These are phyloP conservation scores for Mycosphaerella sp. DNA, from an alignment of 2,329 filamentous ascomycete species.

Conservation along the genomic window DNA sequence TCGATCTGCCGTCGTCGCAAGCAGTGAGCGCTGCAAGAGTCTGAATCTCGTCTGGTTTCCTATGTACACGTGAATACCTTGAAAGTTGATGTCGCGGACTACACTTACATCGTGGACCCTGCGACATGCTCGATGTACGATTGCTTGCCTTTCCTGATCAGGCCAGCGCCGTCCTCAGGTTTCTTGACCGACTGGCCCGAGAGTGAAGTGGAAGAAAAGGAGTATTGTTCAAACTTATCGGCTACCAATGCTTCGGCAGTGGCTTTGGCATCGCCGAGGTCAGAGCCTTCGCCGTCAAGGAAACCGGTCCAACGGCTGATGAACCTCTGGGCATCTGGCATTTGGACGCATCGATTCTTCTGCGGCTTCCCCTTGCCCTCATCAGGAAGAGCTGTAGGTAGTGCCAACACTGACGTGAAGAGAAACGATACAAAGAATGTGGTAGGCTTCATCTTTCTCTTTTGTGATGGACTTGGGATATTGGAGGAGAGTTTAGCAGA, in stretches of 20 bases:
- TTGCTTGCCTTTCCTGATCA: slow-evolving; percentile 7
- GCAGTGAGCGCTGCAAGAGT: slow-evolving; percentile 6
- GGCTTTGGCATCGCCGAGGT: slow-evolving; percentile 7
- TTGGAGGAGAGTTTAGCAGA: too few relatives aligned
- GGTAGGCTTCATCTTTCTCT: neutral
- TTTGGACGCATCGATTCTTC: slow-evolving; percentile 4
- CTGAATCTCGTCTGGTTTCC: neutral
- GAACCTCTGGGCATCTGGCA: slow-evolving; percentile 3
- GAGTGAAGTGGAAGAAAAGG: slow-evolving; percentile 1
- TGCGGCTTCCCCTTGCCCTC: neutral
- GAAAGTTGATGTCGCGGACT: neutral
- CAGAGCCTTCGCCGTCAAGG: neutral
- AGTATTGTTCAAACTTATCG: slow-evolving; percentile 8
- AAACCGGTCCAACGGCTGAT: slow-evolving; percentile 6
- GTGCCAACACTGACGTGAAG: neutral
- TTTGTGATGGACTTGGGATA: neutral
- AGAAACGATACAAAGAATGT: neutral
- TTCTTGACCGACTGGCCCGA: neutral
- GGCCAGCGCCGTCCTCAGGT: neutral
- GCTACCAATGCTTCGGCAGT: slow-evolving; percentile 8
- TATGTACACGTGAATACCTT: neutral
- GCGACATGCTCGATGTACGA: neutral
- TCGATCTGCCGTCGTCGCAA: slow-evolving; percentile 7
- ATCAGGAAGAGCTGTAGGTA: neutral
- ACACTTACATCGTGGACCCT: slow-evolving; percentile 1